Evolutionary conservation across 805 yeast species (phyloP), one percentile per base, ranked within the genome.

Genomic region (Phaffomyces opuntiae): DNA sequence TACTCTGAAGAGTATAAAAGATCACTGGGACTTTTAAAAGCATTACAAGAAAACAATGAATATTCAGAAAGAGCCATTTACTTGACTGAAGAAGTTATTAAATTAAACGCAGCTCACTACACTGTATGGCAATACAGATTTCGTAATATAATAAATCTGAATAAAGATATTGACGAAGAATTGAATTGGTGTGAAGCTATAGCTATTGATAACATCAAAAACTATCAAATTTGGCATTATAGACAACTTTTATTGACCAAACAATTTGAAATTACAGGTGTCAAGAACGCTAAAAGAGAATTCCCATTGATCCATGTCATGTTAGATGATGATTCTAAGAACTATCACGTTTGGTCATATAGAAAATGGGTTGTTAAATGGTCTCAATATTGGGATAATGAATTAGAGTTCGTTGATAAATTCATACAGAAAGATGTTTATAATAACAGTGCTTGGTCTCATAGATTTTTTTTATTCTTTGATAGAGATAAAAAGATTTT

Each of bases 181-280:
- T 68, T 88, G 35, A 77, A 77, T 35, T 88, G 96, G 96, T 73
- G 88, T 51, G 93, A 87, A 55, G 70, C 70, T 32, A 67, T 87
- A 33, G 90, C 96, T 0, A 59, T 84, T 41, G 80, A 75, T 12
- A 83, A 85, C 61, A 84, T 90, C 36, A 93, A 93, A 63, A 91
- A 90, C 68, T 93, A 93, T 65, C 99, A 93, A 63, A 83, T 91
- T n/a, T 93, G 98, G 97, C 87, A 90, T 55, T 90, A 91, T 59
- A 75, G 97, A 46, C 90, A 84, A 57, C 67, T 80, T 32, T 60
- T 91, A 9, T 65, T 84, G 45, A 71, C 71, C 37, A 19, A 42
- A 34, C 43, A 46, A 32, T 36, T n/a, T 19, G 46, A 39, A 13
- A n/a, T 45, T 36, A 60, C 63, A 1, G 56, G 49, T 4, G 46